These are phyloP conservation scores for Aspergillus amoenus DNA, from an alignment of 2,329 filamentous ascomycete genomes.

Conservation along the genomic window DNA sequence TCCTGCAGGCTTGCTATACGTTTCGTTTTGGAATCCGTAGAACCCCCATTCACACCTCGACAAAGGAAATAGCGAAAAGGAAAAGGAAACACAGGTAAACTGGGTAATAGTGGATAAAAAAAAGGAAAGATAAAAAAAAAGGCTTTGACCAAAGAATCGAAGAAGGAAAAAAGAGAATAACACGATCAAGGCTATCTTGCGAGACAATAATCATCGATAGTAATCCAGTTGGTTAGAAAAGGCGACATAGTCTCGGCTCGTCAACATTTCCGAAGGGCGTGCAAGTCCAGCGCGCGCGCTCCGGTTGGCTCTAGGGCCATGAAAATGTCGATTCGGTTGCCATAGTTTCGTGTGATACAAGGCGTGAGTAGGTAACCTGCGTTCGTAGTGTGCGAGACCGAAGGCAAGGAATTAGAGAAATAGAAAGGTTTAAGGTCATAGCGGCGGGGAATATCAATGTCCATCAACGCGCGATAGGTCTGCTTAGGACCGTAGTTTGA, in stretches of 20 bases:
- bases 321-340: constrained; percentile 10
- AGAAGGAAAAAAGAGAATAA: constrained; percentile 4
- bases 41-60: constrained; percentile 15
- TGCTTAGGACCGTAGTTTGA: constrained; percentile 23
- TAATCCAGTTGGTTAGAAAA: constrained; percentile 7
- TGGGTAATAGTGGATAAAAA: neutral
- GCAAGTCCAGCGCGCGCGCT: constrained; percentile 23
- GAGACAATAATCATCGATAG: constrained; percentile 14
- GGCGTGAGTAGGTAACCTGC: constrained; percentile 7
- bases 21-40: constrained; percentile 12
- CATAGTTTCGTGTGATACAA: constrained; percentile 5
- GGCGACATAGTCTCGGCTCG: constrained; percentile 10
- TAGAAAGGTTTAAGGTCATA: constrained; percentile 20
- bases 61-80: constrained; percentile 28
- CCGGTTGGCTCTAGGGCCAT: constrained; percentile 14
- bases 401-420: constrained; percentile 21
- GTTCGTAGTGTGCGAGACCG: constrained; percentile 14
- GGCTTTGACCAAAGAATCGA: constrained; percentile 21
- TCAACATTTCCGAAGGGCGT: constrained; percentile 17
- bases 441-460: constrained; percentile 21
- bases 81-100: constrained; percentile 21
- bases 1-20: constrained; percentile 6
- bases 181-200: constrained; percentile 12
- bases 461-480: constrained; percentile 19
- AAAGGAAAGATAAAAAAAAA: constrained; percentile 16